A percentile compares a stretch with the other conserved stretches of the same genome.
Evolutionary conservation across 176 grass and related monocot species (phyloP).

Genomic region (Triticum dicoccoides): DNA sequence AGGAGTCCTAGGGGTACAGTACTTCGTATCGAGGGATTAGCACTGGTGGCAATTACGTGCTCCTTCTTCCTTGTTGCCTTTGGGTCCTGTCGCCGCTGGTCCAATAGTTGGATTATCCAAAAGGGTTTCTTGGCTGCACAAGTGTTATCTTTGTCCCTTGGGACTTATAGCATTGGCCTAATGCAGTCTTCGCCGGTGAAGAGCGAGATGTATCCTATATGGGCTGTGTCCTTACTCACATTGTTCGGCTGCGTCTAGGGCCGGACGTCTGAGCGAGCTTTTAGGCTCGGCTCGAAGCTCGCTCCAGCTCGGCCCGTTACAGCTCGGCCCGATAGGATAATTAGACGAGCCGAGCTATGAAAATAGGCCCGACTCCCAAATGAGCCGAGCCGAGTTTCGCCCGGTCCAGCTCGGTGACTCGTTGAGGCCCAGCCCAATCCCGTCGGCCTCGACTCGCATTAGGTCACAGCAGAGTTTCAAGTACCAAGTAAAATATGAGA

Average conservation of each 20-base stretch:
- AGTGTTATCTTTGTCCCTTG: background rate
- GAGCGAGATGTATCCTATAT: conserved; percentile 15
- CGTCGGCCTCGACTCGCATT: too few relatives aligned
- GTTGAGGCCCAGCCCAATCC: too few relatives aligned
- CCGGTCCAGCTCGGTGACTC: too few relatives aligned
- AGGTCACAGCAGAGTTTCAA: too few relatives aligned
- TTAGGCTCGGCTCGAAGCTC: too few relatives aligned
- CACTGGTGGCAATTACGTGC: background rate
- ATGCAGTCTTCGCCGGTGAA: background rate
- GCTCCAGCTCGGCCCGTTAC: too few relatives aligned
- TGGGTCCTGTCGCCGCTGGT: background rate
- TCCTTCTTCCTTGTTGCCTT: background rate
- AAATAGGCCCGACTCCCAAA: too few relatives aligned
- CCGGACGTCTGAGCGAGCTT: too few relatives aligned
- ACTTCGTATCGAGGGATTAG: background rate
- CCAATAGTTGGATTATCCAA: background rate
- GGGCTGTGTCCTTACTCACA: background rate
- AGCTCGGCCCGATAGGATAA: too few relatives aligned
- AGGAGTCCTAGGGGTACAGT: conserved; percentile 1
- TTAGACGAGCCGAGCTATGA: too few relatives aligned
- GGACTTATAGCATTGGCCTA: conserved; percentile 5
- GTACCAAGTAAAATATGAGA: too few relatives aligned
- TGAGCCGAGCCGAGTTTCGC: too few relatives aligned
- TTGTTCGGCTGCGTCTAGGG: background rate
- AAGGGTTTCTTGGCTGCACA: conserved; percentile 1